Evolutionary conservation across 345 rosid species (phyloP), one percentile per base, ranked within the genome.

Genomic region (Cardiospermum halicacabum): DNA sequence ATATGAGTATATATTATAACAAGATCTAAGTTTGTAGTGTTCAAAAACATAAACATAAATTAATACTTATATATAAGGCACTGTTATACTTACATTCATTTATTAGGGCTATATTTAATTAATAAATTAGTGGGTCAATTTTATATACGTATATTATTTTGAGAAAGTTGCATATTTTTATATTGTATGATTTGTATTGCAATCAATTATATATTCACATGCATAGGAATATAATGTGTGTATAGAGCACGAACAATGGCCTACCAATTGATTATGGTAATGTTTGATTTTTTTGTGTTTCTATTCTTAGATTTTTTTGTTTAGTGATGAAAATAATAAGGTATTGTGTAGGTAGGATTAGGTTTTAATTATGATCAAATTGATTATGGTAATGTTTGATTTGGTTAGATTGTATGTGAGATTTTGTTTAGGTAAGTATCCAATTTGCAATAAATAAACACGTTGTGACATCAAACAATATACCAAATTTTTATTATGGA

Each of bases 171-270:
- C n/a, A n/a, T n/a, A n/a, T n/a, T n/a, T n/a, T n/a, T n/a, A n/a
- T n/a, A n/a, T n/a, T n/a, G 54, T 58, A 65, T 26, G 28, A n/a
- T 53, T 27, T 27, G 11, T 26, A 31, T 30, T 27, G 59, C 60
- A 40, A 21, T 42, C n/a, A n/a, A n/a, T n/a, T n/a, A n/a, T 58
- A 24, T 8, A 51, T 24, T 47, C 58, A 24, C 67, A 24, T 24
- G 59, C 12, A 16, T 2, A 40, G 40, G 53, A 65, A n/a, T n/a
- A n/a, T n/a, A n/a, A n/a, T n/a, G n/a, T n/a, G n/a, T n/a, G n/a
- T n/a, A n/a, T n/a, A n/a, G n/a, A n/a, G n/a, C 21, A 43, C 40
- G 42, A 31, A 37, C 60, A 55, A 42, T 27, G 49, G 22, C 28
- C 49, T 48, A 64, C 34, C 28, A 8, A n/a, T n/a, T n/a, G n/a